These are phyloP conservation scores for Talaromyces liani DNA, from an alignment of 495 filamentous ascomycete genomes.

Conservation along the genomic window DNA sequence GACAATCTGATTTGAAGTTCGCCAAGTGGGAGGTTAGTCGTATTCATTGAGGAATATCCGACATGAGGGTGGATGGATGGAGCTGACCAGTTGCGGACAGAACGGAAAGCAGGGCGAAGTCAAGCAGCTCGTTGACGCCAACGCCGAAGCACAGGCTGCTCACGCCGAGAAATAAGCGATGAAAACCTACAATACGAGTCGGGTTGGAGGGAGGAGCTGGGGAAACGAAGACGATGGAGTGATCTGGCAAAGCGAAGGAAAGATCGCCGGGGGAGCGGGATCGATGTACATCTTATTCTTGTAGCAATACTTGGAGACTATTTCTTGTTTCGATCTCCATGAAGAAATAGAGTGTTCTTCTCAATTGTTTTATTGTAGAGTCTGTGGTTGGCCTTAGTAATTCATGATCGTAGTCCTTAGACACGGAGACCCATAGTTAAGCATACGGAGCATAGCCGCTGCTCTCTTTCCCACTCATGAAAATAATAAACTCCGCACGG, in stretches of 20 bases:
- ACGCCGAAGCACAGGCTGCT: slow-evolving; percentile 52
- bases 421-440: neutral
- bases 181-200: neutral
- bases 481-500: neutral
- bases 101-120: slow-evolving; percentile 93
- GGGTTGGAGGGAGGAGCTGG: neutral
- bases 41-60: too few relatives aligned
- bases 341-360: slow-evolving; percentile 6
- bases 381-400: neutral
- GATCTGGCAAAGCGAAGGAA: slow-evolving; percentile 7
- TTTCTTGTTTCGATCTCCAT: neutral
- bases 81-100: slow-evolving; percentile 39
- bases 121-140: slow-evolving; percentile 66
- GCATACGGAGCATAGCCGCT: neutral
- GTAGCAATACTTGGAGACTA: slow-evolving; percentile 32
- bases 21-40: slow-evolving; percentile 91
- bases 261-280: slow-evolving; percentile 12
- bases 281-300: slow-evolving; percentile 39
- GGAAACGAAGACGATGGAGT: slow-evolving; percentile 5
- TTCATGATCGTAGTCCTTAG: neutral
- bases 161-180: slow-evolving; percentile 33
- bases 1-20: slow-evolving; percentile 83
- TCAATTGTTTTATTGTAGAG: neutral
- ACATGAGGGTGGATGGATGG: neutral
- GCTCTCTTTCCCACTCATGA: slow-evolving; percentile 3